These are phyloP conservation scores for Croton setiger DNA, from an alignment of 441 rosid genomes.

Conservation along the genomic window DNA sequence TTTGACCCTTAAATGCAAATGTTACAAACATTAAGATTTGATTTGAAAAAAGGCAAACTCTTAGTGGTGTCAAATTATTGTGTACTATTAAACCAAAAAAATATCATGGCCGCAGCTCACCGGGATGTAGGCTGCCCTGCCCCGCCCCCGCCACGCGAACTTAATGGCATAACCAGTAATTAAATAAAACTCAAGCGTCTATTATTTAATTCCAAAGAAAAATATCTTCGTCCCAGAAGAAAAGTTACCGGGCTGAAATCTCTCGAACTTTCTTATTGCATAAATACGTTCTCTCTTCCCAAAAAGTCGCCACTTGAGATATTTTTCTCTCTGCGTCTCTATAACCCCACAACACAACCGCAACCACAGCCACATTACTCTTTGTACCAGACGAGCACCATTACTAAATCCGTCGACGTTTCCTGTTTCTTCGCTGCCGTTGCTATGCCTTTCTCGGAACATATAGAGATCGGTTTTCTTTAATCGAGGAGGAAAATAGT, in stretches of 20 bases:
- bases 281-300: background rate
- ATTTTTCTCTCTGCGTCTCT: slow-evolving; percentile 31
- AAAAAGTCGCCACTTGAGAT: slow-evolving; percentile 19
- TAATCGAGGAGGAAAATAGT: background rate
- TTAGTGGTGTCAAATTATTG: no score
- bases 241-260: slow-evolving; percentile 2
- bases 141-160: background rate
- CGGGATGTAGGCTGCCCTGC: no score
- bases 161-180: slow-evolving; percentile 32
- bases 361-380: no score
- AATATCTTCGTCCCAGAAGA: slow-evolving; percentile 35
- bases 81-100: no score
- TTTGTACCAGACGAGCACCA: no score
- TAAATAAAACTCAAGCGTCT: background rate
- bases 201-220: background rate
- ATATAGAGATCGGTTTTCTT: slow-evolving; percentile 2
- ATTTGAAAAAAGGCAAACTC: no score
- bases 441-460: background rate
- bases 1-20: no score
- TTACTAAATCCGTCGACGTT: no score
- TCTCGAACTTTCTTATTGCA: slow-evolving; percentile 44
- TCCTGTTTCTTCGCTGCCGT: background rate
- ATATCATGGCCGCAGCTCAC: no score
- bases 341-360: background rate
- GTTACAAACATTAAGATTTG: no score